phyloP scores from a whole-genome alignment of 2,329 filamentous ascomycete species.

The Ustulina deusta region DNA sequence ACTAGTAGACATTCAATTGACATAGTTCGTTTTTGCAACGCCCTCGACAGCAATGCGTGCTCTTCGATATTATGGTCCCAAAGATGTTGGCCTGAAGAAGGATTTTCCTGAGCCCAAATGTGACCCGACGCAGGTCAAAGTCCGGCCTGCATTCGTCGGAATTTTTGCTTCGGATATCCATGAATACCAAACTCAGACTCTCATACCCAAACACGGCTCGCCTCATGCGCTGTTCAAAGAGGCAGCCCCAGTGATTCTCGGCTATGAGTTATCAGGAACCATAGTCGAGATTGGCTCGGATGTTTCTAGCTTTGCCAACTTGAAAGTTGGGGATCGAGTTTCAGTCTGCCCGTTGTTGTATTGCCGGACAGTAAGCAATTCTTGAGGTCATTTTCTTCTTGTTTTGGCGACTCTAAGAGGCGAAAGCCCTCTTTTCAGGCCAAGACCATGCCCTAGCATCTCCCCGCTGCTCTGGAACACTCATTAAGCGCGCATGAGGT shows the following conservation, averaged over 20 bases:
- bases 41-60: slow-evolving; percentile 37
- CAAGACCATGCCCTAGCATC: background rate
- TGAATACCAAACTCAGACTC: slow-evolving; percentile 50
- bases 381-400: background rate
- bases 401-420: background rate
- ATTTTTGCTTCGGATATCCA: slow-evolving; percentile 54
- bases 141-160: slow-evolving; percentile 50
- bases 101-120: slow-evolving; percentile 42
- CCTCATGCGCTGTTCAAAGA: slow-evolving; percentile 71
- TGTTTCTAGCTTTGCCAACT: slow-evolving; percentile 52
- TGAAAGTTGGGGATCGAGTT: slow-evolving; percentile 68
- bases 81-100: slow-evolving; percentile 40
- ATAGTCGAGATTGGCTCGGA: slow-evolving; percentile 68
- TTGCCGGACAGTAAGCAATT: slow-evolving; percentile 56
- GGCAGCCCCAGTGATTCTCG: slow-evolving; percentile 68
- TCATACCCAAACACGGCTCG: slow-evolving; percentile 45
- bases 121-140: slow-evolving; percentile 42
- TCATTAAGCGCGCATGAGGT: background rate
- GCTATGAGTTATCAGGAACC: slow-evolving; percentile 74
- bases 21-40: background rate
- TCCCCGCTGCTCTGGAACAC: background rate
- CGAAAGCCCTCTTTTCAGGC: background rate
- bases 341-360: slow-evolving; percentile 71
- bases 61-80: slow-evolving; percentile 43
- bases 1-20: background rate